Base-by-base conservation (phyloP, 192 early-diverging fungal species). In the Linnemannia schmuckeri region DNA sequence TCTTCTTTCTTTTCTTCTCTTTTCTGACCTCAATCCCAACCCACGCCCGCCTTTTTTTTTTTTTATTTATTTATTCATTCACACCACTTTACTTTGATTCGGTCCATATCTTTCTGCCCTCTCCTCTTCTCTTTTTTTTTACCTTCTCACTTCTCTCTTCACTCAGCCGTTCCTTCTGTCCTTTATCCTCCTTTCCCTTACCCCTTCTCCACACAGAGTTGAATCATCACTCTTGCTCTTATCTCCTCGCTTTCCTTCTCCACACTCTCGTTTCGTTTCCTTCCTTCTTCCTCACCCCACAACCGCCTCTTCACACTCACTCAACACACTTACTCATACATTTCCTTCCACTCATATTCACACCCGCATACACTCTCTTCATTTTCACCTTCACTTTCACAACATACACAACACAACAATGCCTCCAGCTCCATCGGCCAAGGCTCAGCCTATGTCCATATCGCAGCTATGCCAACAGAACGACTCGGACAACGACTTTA, bases 401-500 rank as follows among this genome's bases (percentile, higher is more conserved):
- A 33, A 24, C 40, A 46, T 12, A 13, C 33, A 76, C 22, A 54
- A 49, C 47, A 49, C 54, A n/a, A 61, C 70, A 33, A 87, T 87
- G 85, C 79, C 85, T 30, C 85, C 85, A 70, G 79, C 85, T 22
- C 79, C 85, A 47, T 72, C 84, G 77, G 30, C 70, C 75, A 75
- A 82, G 47, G 76, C 75, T 41, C 85, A 87, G 78, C 79, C 85
- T 10, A 87, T 87, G 85, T 87, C 85, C 72, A 87, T 87, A 87
- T 87, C 85, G 10, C 79, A 87, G 52, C 76, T 87, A 46, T 87
- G 85, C 41, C 79, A 87, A 33, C 85, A 87, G 37, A 63, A 57
- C 66, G 71, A 79, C 63, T 80, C 79, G 69, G 79, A 86, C 37
- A 78, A 80, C 38, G 79, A 86, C 27, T 33, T 71, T 57, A 37